Evolutionary conservation across 352 stramenopile species (phyloP), one percentile per base, ranked within the genome.

Genomic region (Paralagenidium karlingii): DNA sequence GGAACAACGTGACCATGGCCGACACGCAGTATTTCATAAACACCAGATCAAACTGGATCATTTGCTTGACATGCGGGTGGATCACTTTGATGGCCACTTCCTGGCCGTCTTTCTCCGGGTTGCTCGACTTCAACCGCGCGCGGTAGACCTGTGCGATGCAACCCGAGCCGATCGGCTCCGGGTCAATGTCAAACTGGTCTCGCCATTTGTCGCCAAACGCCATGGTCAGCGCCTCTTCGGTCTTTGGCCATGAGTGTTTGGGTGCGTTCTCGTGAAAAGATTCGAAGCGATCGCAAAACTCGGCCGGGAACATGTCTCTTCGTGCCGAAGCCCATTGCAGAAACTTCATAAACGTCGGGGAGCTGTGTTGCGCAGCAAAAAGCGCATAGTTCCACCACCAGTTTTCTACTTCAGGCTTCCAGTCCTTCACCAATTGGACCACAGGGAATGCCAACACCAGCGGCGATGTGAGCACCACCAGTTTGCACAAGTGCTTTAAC

Each of bases 111-210:
- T n/a, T n/a, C n/a, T n/a, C n/a, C n/a, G n/a, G n/a, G n/a, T n/a
- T n/a, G 1, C 64, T 84, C 5, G 47, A 38, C n/a, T 52, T 45
- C 12, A 97, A 60, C 12, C 51, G 79, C 10, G 77, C 91, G 39
- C 65, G 58, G 66, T 97, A 96, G 2, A 98, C 94, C 57, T 97
- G 90, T 1, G 94, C 94, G 28, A 96, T 95, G 51, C 86, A 96
- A 11, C 94, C 94, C 16, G 87, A 97, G 8, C 91, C 94, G 44
- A 90, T 85, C 5, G 76, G 73, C 0, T 64, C 16, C 4, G 24
- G 38, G 12, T 82, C 60, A 2, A 94, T 36, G n/a, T 73, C 61
- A 28, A 94, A 9, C 5, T 58, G 16, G 1, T 60, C 47, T 22
- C 34, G 24, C 76, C 92, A 97, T 39, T 94, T 52, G 13, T 62